Base-by-base conservation (phyloP, 2,329 filamentous ascomycete species). In the Cylindrodendrum hubeiense region DNA sequence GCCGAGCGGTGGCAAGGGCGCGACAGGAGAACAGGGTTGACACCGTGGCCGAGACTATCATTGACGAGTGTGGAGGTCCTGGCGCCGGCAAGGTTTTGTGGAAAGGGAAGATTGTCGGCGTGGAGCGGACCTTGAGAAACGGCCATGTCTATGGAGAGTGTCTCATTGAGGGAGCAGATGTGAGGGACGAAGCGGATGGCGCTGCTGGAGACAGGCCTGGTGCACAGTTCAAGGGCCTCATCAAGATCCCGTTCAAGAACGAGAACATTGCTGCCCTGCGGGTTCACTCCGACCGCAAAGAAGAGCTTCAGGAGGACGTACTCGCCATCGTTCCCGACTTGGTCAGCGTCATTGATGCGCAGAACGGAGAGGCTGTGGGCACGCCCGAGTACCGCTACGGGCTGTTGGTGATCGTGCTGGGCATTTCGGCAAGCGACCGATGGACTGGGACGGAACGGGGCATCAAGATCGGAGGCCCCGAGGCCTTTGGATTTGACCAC, bases 181-280 rank as follows among this genome's bases (percentile, higher is more conserved):
- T 81, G 60, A 70, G 77, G 57, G 78, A 80, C 5, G 75, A 76
- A 26, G 69, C 72, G 6, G 55, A 60, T 3, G 58, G 64, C 12
- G 26, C 55, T 6, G 47, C 57, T 13, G 37, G 61, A 51, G 41
- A 54, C 12, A 19, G 24, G 2, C 3, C 34, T 3, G n/a, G n/a
- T n/a, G 17, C 67, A 2, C 71, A 77, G 33, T 79, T 85, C 74
- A 64, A 73, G 46, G 88, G 88, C 0, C 69, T 77, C 30, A 78
- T 91, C 74, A 90, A 87, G 73, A 89, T 93, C 52, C 90, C 90
- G 0, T 92, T 92, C 81, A 92, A 92, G 79, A 93, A 93, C 76
- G 90, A 93, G 74, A 93, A 92, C 71, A 90, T 93, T 47, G 86
- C 86, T n/a, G 90, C 87, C 0, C 78, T 84, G 49, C 78, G 71